Evolutionary conservation across 176 grass and related monocot species (phyloP), one percentile per base, ranked within the genome.

Genomic region (Neostapfia colusana): DNA sequence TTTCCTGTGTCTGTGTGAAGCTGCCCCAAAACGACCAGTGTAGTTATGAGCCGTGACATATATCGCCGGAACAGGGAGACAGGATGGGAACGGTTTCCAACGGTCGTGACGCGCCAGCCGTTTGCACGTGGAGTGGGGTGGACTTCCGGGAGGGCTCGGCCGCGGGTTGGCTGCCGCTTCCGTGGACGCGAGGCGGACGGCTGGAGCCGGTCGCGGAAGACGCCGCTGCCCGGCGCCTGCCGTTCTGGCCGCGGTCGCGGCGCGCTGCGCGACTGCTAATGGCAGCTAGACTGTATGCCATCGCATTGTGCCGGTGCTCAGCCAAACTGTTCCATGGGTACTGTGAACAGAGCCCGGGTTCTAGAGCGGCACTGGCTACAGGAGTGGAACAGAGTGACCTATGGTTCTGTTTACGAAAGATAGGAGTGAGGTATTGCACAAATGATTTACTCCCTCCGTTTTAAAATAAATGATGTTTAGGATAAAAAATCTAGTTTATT

Each of bases 241-340:
- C 16, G 25, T 61, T 31, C 63, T 27, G 16, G 39, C 1, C 24
- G 57, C 67, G 74, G 56, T 55, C 82, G 63, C 82, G 44, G 45
- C 74, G 72, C 74, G 74, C 66, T 72, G 56, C 55, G 71, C 63
- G 51, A 17, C 56, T n/a, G 56, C 69, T 46, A 37, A 74, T 57
- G 61, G 48, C 25, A 24, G 48, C 61, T 16, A 20, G 5, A 25
- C 9, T 57, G 9, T 57, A n/a, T 2, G 54, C 54, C 7, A 25
- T 56, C 21, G 54, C 21, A 57, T 57, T 57, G 54, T 24, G 51
- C 20, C 6, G 23, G 9, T 1, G 5, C 49, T 53, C 18, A 9
- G 51, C 17, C 7, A 53, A 53, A 7, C 1, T 8, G 18, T 1
- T 8, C n/a, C n/a, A n/a, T n/a, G n/a, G n/a, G n/a, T n/a, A n/a